phyloP scores from a whole-genome alignment of 75 land plant genomes.

The Cupressus sempervirens region DNA sequence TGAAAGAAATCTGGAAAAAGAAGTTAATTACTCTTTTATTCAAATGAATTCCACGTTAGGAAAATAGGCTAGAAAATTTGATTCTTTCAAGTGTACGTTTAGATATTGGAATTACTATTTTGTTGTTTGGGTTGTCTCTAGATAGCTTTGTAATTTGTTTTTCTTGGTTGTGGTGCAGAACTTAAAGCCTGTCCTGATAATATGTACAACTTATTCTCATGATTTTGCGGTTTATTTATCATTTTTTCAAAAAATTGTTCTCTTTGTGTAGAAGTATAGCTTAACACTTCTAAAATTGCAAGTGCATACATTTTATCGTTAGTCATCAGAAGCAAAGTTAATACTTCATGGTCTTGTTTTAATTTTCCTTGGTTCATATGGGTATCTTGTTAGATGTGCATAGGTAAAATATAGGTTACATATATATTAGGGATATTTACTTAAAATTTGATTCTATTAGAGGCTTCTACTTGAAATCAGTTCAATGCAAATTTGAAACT shows the following conservation, averaged over 20 bases:
- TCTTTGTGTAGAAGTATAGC: not conserved
- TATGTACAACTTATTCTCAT: constrained; percentile 5
- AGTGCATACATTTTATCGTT: not conserved
- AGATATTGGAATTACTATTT: too few species aligned
- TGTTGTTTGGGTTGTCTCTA: constrained; percentile 4
- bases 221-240: not conserved
- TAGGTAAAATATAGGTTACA: constrained; percentile 69
- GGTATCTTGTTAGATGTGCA: constrained; percentile 74
- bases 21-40: too few species aligned
- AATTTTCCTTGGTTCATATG: constrained; percentile 27
- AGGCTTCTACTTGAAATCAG: too few species aligned
- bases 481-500: too few species aligned
- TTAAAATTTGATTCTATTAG: constrained; percentile 61
- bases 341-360: not conserved
- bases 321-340: not conserved
- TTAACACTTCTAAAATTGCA: not conserved
- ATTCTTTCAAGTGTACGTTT: too few species aligned
- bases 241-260: not conserved
- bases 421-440: constrained; percentile 58
- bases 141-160: constrained; percentile 51
- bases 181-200: constrained; percentile 54
- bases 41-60: too few species aligned
- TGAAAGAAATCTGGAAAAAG: too few species aligned
- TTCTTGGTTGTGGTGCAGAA: constrained; percentile 51
- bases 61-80: too few species aligned